These are phyloP conservation scores for Aspergillus bridgeri DNA, from an alignment of 495 filamentous ascomycete species.

Conservation along the genomic window DNA sequence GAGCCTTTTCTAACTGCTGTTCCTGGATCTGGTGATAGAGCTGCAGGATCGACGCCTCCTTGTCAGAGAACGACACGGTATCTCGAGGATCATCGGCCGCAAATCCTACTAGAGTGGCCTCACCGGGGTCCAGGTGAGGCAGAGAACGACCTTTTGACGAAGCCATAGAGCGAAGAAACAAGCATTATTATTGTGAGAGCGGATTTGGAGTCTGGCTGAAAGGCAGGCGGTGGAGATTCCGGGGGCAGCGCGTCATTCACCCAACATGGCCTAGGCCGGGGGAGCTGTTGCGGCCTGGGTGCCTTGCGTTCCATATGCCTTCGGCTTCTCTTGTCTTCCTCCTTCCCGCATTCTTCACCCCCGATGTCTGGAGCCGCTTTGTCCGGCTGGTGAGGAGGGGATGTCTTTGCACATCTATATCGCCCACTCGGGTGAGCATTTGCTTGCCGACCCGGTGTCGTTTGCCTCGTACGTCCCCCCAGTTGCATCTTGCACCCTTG, in stretches of 20 bases:
- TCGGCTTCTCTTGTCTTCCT: conserved; percentile 19
- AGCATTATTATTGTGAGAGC: conserved; percentile 34
- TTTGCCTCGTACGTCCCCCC: conserved; percentile 61
- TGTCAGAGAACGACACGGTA: conserved; percentile 53
- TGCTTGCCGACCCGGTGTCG: conserved; percentile 65
- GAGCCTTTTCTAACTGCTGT: conserved; percentile 64
- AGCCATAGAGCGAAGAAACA: conserved; percentile 33
- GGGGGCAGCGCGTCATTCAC: conserved; percentile 15
- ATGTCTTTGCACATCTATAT: conserved; percentile 82
- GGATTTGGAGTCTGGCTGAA: conserved; percentile 5
- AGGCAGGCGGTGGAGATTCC: conserved; percentile 19
- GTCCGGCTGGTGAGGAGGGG: conserved; percentile 40
- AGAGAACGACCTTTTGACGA: conserved; percentile 29
- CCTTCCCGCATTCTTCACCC: conserved; percentile 27
- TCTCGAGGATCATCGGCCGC: conserved; percentile 43
- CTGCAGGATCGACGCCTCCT: conserved; percentile 59
- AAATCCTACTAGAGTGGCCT: conserved; percentile 37
- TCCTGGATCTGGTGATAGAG: conserved; percentile 68
- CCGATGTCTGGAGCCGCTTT: conserved; percentile 23
- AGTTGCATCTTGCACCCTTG: conserved; percentile 3
- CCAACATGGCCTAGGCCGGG: conserved; percentile 20
- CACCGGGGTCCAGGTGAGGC: conserved; percentile 37
- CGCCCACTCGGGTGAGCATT: conserved; percentile 83
- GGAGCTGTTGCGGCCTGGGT: conserved; percentile 16
- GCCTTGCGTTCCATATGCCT: conserved; percentile 10